A percentile compares a stretch with the other conserved stretches of the same genome.
Evolutionary conservation across 2,329 filamentous ascomycete genomes (phyloP).

Genomic region (Lanzia echinophila): DNA sequence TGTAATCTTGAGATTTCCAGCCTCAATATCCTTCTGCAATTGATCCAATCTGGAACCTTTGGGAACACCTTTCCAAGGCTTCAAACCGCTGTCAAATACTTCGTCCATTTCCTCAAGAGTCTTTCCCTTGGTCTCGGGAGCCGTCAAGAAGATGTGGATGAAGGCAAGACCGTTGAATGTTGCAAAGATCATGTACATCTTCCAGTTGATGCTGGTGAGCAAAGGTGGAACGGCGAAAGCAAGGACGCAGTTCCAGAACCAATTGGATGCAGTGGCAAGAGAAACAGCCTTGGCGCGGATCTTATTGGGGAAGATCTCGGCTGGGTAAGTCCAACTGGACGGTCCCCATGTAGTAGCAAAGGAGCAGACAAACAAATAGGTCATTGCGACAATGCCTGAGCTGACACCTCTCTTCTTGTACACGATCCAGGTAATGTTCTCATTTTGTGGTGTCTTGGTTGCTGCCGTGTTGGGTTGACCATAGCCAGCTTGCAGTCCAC

Average conservation of each 20-base stretch:
- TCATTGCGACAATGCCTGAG: slow-evolving; percentile 53
- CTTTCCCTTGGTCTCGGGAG: slow-evolving; percentile 64
- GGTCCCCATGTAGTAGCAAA: slow-evolving; percentile 56
- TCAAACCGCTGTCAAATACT: slow-evolving; percentile 56
- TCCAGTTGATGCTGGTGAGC: slow-evolving; percentile 37
- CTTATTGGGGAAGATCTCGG: slow-evolving; percentile 63
- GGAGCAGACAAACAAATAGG: slow-evolving; percentile 48
- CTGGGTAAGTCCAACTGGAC: slow-evolving; percentile 49
- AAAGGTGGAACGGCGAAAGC: slow-evolving; percentile 46
- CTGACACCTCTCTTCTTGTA: slow-evolving; percentile 45
- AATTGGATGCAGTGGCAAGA: slow-evolving; percentile 68
- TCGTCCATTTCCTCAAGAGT: slow-evolving; percentile 72
- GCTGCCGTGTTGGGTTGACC: slow-evolving; percentile 42
- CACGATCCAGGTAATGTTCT: slow-evolving; percentile 52
- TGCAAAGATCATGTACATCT: slow-evolving; percentile 68
- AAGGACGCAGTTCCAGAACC: slow-evolving; percentile 65
- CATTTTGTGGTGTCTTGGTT: slow-evolving; percentile 34
- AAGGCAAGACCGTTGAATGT: slow-evolving; percentile 63
- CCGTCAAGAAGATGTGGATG: slow-evolving; percentile 48
- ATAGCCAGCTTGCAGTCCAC: slow-evolving; percentile 54
- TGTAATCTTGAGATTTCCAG: slow-evolving; percentile 24
- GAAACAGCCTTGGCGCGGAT: slow-evolving; percentile 68
- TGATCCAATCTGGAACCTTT: slow-evolving; percentile 41
- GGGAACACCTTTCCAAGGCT: slow-evolving; percentile 47
- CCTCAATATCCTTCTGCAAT: slow-evolving; percentile 42